phyloP scores from a whole-genome alignment of 306 rosid genomes.

The Malus fusca region DNA sequence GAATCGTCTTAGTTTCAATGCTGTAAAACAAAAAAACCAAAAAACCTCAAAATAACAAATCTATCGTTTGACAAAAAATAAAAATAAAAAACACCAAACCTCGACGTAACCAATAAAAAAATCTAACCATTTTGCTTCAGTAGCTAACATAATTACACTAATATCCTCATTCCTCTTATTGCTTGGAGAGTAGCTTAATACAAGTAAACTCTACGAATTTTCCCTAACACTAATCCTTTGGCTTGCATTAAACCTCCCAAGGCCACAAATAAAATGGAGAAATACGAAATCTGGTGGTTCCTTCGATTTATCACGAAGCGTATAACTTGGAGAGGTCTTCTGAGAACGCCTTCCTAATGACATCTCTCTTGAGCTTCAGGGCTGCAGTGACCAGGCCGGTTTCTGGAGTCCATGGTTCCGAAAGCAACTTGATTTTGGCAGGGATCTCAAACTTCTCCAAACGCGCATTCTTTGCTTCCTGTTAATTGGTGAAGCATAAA shows the following conservation, averaged over 20 bases:
- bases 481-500: constrained; percentile 12
- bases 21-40: neutral
- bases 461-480: constrained; percentile 82
- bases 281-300: neutral
- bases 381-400: constrained; percentile 91
- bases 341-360: constrained; percentile 55
- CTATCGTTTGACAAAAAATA: too few species aligned
- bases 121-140: neutral
- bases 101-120: neutral
- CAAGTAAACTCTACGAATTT: neutral
- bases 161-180: neutral
- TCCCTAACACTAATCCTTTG: constrained; percentile 14
- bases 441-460: constrained; percentile 86
- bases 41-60: neutral
- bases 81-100: neutral
- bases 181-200: neutral
- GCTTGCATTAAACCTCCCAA: constrained; percentile 2
- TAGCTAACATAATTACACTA: neutral
- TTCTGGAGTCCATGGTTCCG: constrained; percentile 80
- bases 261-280: neutral
- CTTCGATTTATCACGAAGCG: neutral
- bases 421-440: constrained; percentile 62
- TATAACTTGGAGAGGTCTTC: constrained; percentile 62
- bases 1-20: neutral
- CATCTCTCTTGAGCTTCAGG: constrained; percentile 89